Percentiles rank a stretch among this genome's conserved stretches.
phyloP scores from a whole-genome alignment of 1,284 basidiomycete species.

The Lignosus rhinocerotis region DNA sequence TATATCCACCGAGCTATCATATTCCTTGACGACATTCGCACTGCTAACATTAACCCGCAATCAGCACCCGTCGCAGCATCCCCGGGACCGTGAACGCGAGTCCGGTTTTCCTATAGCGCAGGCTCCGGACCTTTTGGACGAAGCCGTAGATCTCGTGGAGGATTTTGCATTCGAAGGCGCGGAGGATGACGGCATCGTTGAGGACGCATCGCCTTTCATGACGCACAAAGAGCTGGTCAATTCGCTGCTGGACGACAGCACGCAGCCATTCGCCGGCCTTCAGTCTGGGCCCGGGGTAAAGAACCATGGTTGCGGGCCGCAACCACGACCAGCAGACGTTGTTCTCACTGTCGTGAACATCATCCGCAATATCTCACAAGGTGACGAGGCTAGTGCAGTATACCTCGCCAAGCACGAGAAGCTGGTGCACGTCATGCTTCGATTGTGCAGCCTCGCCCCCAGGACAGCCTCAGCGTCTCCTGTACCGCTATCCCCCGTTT shows the following conservation, averaged over 20 bases:
- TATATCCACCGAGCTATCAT: slow-evolving; percentile 82
- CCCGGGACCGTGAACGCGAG: slow-evolving; percentile 28
- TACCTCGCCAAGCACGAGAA: slow-evolving; percentile 69
- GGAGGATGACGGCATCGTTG: slow-evolving; percentile 39
- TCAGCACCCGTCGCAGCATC: slow-evolving; percentile 35
- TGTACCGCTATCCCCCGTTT: slow-evolving; percentile 47
- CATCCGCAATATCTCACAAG: slow-evolving; percentile 81
- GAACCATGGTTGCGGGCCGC: slow-evolving; percentile 48
- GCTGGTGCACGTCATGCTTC: slow-evolving; percentile 67
- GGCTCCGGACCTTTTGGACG: slow-evolving; percentile 83
- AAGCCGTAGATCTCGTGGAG: slow-evolving; percentile 85
- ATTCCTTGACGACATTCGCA: slow-evolving; percentile 88
- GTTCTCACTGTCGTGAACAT: slow-evolving; percentile 79
- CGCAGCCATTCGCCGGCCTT: slow-evolving; percentile 58
- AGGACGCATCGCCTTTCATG: slow-evolving; percentile 40
- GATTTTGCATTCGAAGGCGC: slow-evolving; percentile 75
- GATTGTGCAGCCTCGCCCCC: slow-evolving; percentile 53
- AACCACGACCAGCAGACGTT: slow-evolving; percentile 66
- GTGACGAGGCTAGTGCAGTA: slow-evolving; percentile 66
- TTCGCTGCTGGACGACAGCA: slow-evolving; percentile 55
- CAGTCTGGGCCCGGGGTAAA: slow-evolving; percentile 48
- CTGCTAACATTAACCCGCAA: slow-evolving; percentile 80
- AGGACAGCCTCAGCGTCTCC: slow-evolving; percentile 42
- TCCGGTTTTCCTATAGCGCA: slow-evolving; percentile 75
- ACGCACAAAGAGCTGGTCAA: slow-evolving; percentile 69